phyloP scores from a whole-genome alignment of 73 alveolate species.

The Diophrys appendiculata region DNA sequence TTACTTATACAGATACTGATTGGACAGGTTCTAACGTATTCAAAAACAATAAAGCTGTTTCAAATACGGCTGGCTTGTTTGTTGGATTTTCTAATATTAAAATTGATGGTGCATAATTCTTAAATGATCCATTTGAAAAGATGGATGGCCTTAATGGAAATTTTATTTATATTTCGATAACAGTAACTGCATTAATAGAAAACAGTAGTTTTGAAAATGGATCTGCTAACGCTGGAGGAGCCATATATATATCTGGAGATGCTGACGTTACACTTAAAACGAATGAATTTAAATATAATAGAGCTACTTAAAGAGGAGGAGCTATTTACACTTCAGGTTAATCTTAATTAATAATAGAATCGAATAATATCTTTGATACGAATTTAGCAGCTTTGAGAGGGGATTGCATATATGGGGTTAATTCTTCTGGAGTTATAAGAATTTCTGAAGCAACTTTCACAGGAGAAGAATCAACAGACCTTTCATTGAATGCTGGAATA shows the following conservation, averaged over 20 bases:
- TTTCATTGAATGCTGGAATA: not conserved
- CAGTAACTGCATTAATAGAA: not conserved
- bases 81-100: not conserved
- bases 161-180: conserved; percentile 3
- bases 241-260: conserved; percentile 18
- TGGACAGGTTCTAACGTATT: not conserved
- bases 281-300: not conserved
- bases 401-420: conserved; percentile 16
- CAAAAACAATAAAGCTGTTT: not conserved
- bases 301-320: conserved; percentile 34
- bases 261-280: not conserved
- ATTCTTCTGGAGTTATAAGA: not conserved
- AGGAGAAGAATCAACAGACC: not conserved
- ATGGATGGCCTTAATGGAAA: not conserved
- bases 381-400: conserved; percentile 12
- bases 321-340: conserved; percentile 44
- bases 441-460: not conserved
- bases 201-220: conserved; percentile 7
- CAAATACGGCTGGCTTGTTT: conserved; percentile 5
- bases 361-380: not conserved
- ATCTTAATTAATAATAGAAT: not conserved
- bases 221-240: conserved; percentile 19
- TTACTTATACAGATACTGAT: not conserved
- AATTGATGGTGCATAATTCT: not conserved
- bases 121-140: not conserved